phyloP scores from a whole-genome alignment of 805 yeast genomes.

The Komagataella phaffii region DNA sequence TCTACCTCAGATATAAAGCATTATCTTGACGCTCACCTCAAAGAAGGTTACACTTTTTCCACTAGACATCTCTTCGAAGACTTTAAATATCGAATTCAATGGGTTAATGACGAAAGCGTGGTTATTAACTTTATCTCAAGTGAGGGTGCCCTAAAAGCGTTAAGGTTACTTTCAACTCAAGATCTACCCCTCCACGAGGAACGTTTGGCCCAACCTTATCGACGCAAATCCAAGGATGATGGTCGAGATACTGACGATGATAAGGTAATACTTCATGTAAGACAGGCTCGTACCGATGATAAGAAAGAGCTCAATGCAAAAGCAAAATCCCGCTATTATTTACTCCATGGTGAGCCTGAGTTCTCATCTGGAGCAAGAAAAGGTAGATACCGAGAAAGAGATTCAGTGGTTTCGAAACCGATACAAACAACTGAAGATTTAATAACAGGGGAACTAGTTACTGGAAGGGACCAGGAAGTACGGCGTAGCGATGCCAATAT shows the following conservation, averaged over 20 bases:
- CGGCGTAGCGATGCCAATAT: neutral
- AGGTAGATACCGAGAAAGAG: neutral
- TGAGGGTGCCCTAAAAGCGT: conserved; percentile 11
- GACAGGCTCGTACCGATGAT: conserved; percentile 43
- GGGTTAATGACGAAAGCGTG: conserved; percentile 54
- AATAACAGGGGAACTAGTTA: conserved; percentile 13
- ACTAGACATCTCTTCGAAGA: conserved; percentile 13
- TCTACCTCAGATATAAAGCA: conserved; percentile 46
- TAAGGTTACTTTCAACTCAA: neutral
- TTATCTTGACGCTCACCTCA: conserved; percentile 33
- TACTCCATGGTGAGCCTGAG: conserved; percentile 62
- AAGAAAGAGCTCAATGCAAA: conserved; percentile 43
- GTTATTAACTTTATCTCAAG: conserved; percentile 36
- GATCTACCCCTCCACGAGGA: conserved; percentile 5
- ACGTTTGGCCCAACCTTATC: conserved; percentile 10
- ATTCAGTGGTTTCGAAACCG: neutral
- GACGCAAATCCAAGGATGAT: conserved; percentile 23
- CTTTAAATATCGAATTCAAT: conserved; percentile 32
- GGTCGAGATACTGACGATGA: conserved; percentile 17
- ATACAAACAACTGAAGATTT: conserved; percentile 10
- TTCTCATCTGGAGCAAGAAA: neutral
- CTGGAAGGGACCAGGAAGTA: neutral
- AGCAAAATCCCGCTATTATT: conserved; percentile 47
- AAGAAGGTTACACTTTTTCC: conserved; percentile 17
- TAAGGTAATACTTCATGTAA: conserved; percentile 22